Evolutionary conservation across 768 basidiomycete species (phyloP), one percentile per base, ranked within the genome.

Genomic region (Coprinopsis marcescibilis): DNA sequence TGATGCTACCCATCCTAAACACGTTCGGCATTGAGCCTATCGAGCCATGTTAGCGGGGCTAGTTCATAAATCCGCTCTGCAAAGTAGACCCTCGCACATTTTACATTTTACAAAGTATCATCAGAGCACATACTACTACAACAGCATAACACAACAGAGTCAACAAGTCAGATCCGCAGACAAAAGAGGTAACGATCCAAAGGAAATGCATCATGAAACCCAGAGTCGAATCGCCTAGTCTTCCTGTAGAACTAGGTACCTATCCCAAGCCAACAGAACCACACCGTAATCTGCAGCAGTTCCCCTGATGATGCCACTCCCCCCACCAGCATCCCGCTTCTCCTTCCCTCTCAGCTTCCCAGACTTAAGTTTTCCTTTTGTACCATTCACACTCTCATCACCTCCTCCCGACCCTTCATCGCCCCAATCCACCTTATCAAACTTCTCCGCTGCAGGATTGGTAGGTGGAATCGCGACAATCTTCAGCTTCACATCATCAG

Each of bases 401-500:
- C 23, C 20, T 27, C 50, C 54, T 15, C 8, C 41, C 30, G n/a
- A 26, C 39, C 37, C 34, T 12, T 19, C 52, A 32, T 25, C 1
- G 29, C 25, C 29, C 45, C 8, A n/a, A 29, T 23, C 30, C 32
- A 15, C 19, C 42, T n/a, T 40, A 20, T 15, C 23, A 25, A 44
- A 35, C 21, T 39, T 41, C 21, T 46, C 46, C 13, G 46, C 21
- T 25, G 45, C 40, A 44, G 52, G 76, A 3, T n/a, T n/a, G n/a
- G n/a, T n/a, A n/a, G n/a, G n/a, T n/a, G n/a, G n/a, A n/a, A 77
- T 59, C 4, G 71, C 50, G 20, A 72, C 60, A 13, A 85, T 69
- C 59, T 76, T 81, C 42, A 85, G 63, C 55, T 70, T 75, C 17
- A 71, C 61, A 30, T 73, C 72, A 56, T 85, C 83, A 21, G 66